Conservation (phyloP, 352 stramenopile species). For the Globisporangium uncinulatum region DNA sequence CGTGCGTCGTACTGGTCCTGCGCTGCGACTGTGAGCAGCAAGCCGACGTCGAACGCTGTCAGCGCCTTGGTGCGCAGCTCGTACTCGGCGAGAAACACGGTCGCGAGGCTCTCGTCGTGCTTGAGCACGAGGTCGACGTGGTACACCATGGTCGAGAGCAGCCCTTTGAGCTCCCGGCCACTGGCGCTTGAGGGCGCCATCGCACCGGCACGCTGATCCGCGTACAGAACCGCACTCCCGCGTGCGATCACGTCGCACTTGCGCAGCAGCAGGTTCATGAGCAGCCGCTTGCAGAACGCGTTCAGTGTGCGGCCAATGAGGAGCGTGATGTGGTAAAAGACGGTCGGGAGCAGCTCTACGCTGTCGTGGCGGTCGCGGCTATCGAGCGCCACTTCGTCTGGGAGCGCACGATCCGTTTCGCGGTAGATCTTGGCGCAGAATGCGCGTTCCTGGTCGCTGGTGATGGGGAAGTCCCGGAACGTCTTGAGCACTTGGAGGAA, state of each 20-base stretch:
- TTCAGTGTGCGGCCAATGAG: slow-evolving; percentile 26
- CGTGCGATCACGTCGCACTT: slow-evolving; percentile 19
- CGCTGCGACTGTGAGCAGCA: slow-evolving; percentile 35
- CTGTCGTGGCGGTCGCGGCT: slow-evolving; percentile 10
- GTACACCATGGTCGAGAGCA: slow-evolving; percentile 53
- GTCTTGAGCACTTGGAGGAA: slow-evolving; percentile 49
- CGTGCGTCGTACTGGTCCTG: slow-evolving; percentile 24
- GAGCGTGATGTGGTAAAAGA: slow-evolving; percentile 37
- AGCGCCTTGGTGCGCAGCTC: slow-evolving; percentile 23
- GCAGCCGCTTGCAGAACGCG: slow-evolving; percentile 25
- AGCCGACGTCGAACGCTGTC: slow-evolving; percentile 33
- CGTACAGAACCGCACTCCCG: slow-evolving; percentile 2
- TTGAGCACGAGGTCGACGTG: slow-evolving; percentile 43
- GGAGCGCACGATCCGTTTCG: slow-evolving; percentile 25
- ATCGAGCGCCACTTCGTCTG: slow-evolving; percentile 7
- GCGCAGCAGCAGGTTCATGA: slow-evolving; percentile 32
- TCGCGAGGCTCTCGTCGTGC: slow-evolving; percentile 32
- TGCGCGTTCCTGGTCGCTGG: slow-evolving; percentile 21
- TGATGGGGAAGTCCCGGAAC: slow-evolving; percentile 34
- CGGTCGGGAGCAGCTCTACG: slow-evolving; percentile 28
- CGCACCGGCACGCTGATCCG: slow-evolving; percentile 5
- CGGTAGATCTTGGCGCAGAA: slow-evolving; percentile 41
- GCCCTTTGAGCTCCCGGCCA: slow-evolving; percentile 19
- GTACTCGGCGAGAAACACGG: slow-evolving; percentile 33
- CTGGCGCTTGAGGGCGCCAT: not conserved